These are phyloP conservation scores for Phytophthora fragariaefolia DNA, from an alignment of 352 stramenopile species.

Conservation along the genomic window DNA sequence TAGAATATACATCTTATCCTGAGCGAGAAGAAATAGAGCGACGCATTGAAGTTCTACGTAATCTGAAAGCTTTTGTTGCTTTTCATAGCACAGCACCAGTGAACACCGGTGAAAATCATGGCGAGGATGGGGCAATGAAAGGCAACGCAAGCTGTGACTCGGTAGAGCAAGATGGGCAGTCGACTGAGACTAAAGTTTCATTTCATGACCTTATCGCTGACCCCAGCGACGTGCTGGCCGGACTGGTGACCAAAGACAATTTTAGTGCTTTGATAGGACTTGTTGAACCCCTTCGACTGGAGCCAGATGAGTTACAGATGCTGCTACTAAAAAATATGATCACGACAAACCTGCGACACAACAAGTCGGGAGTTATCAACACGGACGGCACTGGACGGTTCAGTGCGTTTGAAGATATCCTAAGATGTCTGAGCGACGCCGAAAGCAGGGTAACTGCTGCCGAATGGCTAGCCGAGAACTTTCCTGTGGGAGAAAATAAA, in stretches of 20 bases:
- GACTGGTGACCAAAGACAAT: constrained; percentile 54
- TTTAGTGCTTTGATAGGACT: constrained; percentile 59
- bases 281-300: constrained; percentile 55
- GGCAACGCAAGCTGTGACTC: background rate
- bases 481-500: constrained; percentile 48
- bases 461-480: constrained; percentile 62
- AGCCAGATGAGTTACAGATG: constrained; percentile 79
- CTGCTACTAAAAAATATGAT: constrained; percentile 79
- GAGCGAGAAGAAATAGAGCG: constrained; percentile 69
- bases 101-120: background rate
- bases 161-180: background rate
- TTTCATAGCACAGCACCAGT: constrained; percentile 2
- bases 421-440: constrained; percentile 39
- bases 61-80: constrained; percentile 49
- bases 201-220: constrained; percentile 78
- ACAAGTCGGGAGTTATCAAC: background rate
- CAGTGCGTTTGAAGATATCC: constrained; percentile 40
- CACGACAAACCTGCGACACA: constrained; percentile 18
- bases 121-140: background rate
- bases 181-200: constrained; percentile 31
- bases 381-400: constrained; percentile 19
- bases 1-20: constrained; percentile 63
- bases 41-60: constrained; percentile 63
- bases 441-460: constrained; percentile 56
- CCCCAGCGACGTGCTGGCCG: constrained; percentile 59